phyloP scores from a whole-genome alignment of 352 stramenopile genomes.

The Pythium aquatile region DNA sequence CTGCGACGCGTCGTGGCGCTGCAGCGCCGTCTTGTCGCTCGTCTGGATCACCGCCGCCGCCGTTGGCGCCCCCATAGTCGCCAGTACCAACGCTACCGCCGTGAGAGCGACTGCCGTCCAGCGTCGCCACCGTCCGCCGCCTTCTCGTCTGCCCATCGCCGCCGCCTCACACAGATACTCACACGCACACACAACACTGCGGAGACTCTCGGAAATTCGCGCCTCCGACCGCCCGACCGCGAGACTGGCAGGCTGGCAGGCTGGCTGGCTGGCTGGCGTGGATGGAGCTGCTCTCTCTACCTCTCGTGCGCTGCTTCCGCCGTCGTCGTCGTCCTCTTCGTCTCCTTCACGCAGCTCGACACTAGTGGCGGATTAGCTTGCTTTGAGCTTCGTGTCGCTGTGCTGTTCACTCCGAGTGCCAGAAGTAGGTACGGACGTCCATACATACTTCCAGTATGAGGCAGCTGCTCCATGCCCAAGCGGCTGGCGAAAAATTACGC shows the following conservation, averaged over 20 bases:
- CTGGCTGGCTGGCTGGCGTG: not conserved
- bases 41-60: conserved; percentile 2
- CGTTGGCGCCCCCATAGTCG: not conserved
- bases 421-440: conserved; percentile 9
- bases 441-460: conserved; percentile 13
- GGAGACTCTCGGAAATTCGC: no score
- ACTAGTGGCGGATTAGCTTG: not conserved
- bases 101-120: not conserved
- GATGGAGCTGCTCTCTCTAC: not conserved
- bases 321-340: no score
- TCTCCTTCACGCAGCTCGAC: no score
- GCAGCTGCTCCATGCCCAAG: not conserved
- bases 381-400: not conserved
- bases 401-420: not conserved
- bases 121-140: not conserved
- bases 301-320: not conserved
- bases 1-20: conserved; percentile 2
- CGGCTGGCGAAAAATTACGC: conserved; percentile 8
- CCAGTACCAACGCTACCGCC: no score
- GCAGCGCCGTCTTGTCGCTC: not conserved
- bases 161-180: conserved; percentile 1
- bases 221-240: not conserved
- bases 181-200: not conserved
- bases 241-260: not conserved
- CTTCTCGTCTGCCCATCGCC: not conserved